Percentiles rank a stretch among this genome's conserved stretches.
Conservation (phyloP, 371 early-diverging fungal species). For the Mucor ambiguus region DNA sequence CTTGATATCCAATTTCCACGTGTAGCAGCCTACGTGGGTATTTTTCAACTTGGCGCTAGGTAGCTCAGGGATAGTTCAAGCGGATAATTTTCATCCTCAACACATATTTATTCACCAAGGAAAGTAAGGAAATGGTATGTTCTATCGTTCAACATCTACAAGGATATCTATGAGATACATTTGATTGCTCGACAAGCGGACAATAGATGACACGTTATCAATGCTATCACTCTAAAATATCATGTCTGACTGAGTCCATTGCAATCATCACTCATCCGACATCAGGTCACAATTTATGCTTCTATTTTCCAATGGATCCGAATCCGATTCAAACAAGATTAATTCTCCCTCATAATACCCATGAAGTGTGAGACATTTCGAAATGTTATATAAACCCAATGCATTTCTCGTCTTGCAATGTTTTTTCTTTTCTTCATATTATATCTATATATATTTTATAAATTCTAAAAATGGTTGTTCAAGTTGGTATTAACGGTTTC, state of each 20-base stretch:
- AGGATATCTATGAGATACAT: background rate
- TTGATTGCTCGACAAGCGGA: background rate
- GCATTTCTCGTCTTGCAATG: background rate
- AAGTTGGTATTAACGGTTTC: slow-evolving; percentile 64
- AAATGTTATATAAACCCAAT: slow-evolving; percentile 9
- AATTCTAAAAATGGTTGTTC: slow-evolving; percentile 20
- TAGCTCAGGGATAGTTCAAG: background rate
- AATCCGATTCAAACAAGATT: slow-evolving; percentile 10
- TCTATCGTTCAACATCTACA: background rate
- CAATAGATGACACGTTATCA: slow-evolving; percentile 16
- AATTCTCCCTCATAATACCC: slow-evolving; percentile 4
- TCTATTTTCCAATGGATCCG: slow-evolving; percentile 12
- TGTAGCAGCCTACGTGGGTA: background rate
- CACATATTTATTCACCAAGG: background rate
- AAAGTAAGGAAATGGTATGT: background rate
- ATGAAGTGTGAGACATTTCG: slow-evolving; percentile 9
- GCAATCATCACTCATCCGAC: background rate
- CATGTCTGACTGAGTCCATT: slow-evolving; percentile 16
- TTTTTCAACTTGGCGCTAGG: background rate
- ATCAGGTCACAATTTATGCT: slow-evolving; percentile 16
- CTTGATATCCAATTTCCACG: slow-evolving; percentile 1
- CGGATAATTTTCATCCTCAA: background rate
- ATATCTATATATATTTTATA: slow-evolving; percentile 6
- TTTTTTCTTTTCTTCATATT: slow-evolving; percentile 5
- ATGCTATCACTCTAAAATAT: slow-evolving; percentile 3